A percentile compares a stretch with the other conserved stretches of the same genome.
Conservation (phyloP, 495 filamentous ascomycete genomes). For the Penicillium argentinense region DNA sequence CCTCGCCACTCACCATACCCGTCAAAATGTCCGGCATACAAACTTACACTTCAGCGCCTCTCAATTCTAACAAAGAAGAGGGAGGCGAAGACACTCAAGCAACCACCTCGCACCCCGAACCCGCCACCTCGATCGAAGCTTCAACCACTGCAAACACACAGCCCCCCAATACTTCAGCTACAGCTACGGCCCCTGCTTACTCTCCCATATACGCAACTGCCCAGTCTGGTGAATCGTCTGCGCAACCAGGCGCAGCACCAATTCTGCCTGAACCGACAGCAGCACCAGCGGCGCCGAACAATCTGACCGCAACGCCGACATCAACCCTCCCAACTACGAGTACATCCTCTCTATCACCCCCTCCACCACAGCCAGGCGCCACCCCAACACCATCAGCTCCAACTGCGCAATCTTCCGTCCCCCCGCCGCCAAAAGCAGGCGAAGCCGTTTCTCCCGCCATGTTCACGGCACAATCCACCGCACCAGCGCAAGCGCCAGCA, state of each 20-base stretch:
- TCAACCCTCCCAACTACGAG: constrained; percentile 8
- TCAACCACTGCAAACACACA: constrained; percentile 16
- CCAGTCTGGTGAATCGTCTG: constrained; percentile 45
- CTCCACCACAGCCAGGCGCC: constrained; percentile 63
- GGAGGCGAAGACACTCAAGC: constrained; percentile 5
- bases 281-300: constrained; percentile 20
- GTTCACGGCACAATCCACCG: constrained; percentile 24
- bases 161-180: constrained; percentile 26
- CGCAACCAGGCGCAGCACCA: constrained; percentile 43
- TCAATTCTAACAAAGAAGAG: constrained; percentile 43
- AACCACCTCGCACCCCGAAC: constrained; percentile 32
- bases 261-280: constrained; percentile 25
- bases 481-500: constrained; percentile 36
- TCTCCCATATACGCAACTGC: constrained; percentile 48
- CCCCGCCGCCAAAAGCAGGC: constrained; percentile 57
- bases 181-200: constrained; percentile 39
- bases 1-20: background rate
- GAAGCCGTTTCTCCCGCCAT: constrained; percentile 38
- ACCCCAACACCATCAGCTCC: constrained; percentile 34
- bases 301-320: constrained; percentile 18
- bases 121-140: constrained; percentile 38
- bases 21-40: constrained; percentile 46
- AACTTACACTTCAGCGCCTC: constrained; percentile 59
- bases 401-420: constrained; percentile 26
- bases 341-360: constrained; percentile 32